These are phyloP conservation scores for Hamamelis virginiana DNA, from an alignment of 164 flowering plant genomes.

Conservation along the genomic window DNA sequence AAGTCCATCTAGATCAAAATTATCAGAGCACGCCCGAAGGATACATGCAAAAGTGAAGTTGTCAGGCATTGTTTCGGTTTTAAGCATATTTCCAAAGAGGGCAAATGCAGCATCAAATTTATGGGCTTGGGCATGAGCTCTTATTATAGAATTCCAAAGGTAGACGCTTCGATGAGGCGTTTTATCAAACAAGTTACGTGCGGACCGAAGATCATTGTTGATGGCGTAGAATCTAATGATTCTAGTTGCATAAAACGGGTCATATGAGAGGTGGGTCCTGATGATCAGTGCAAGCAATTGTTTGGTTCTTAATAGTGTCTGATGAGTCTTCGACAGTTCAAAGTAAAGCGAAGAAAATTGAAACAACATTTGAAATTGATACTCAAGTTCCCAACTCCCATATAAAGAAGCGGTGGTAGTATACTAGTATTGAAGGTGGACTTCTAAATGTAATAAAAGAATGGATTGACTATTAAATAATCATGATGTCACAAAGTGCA, in stretches of 20 bases:
- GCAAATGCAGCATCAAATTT: constrained; percentile 37
- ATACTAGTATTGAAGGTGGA: too few species aligned
- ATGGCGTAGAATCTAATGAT: constrained; percentile 58
- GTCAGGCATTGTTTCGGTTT: constrained; percentile 51
- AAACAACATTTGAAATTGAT: constrained; percentile 33
- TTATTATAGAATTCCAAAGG: constrained; percentile 86
- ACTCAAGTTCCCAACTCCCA: too few species aligned
- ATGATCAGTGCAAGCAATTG: constrained; percentile 56
- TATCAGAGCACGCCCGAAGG: constrained; percentile 56
- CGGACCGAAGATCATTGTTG: constrained; percentile 42
- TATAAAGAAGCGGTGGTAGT: too few species aligned
- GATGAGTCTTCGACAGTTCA: constrained; percentile 52
- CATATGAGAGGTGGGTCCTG: constrained; percentile 39
- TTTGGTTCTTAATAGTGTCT: constrained; percentile 42
- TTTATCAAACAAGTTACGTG: constrained; percentile 62
- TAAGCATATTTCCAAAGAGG: constrained; percentile 48
- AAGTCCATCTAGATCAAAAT: constrained; percentile 25
- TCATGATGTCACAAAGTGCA: too few species aligned
- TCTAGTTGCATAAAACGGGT: constrained; percentile 74
- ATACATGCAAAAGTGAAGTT: constrained; percentile 74
- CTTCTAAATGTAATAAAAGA: too few species aligned
- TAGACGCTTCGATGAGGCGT: constrained; percentile 52
- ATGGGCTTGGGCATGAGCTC: constrained; percentile 57
- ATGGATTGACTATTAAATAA: too few species aligned
- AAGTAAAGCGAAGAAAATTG: constrained; percentile 28